Percentiles rank a stretch among this genome's conserved stretches.
Conservation (phyloP, 2,329 filamentous ascomycete genomes). For the Cercospora sesami region DNA sequence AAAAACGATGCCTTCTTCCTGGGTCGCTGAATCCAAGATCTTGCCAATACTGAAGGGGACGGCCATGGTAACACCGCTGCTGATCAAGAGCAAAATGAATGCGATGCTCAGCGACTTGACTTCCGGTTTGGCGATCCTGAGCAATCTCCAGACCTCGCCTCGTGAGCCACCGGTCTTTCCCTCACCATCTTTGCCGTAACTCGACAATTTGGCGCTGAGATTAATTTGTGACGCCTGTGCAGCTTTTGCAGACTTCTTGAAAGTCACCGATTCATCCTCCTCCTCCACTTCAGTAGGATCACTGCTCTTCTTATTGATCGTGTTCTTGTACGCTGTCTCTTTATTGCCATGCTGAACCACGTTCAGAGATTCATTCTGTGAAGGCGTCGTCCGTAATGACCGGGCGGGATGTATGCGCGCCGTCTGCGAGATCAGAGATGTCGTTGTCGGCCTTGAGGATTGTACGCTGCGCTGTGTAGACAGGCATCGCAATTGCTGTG, state of each 20-base stretch:
- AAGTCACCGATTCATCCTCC: conserved; percentile 60
- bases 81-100: conserved; percentile 81
- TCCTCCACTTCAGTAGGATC: conserved; percentile 42
- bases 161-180: conserved; percentile 56
- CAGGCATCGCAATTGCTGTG: conserved; percentile 25
- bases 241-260: conserved; percentile 77
- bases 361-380: conserved; percentile 20
- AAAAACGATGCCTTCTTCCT: conserved; percentile 70
- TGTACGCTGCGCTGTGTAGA: conserved; percentile 18
- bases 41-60: conserved; percentile 96
- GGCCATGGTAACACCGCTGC: conserved; percentile 90
- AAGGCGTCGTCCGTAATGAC: conserved; percentile 27
- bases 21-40: conserved; percentile 87
- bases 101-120: conserved; percentile 74
- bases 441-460: conserved; percentile 17
- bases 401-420: conserved; percentile 11
- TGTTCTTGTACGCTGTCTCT: conserved; percentile 24
- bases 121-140: conserved; percentile 88
- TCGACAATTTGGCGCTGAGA: conserved; percentile 80
- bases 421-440: conserved; percentile 14
- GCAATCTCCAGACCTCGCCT: conserved; percentile 77
- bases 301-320: conserved; percentile 21
- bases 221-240: conserved; percentile 86
- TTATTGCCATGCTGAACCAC: conserved; percentile 18
- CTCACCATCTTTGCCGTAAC: conserved; percentile 62